These are phyloP conservation scores for Lactarius evosmus DNA, from an alignment of 768 basidiomycete species.

Conservation along the genomic window DNA sequence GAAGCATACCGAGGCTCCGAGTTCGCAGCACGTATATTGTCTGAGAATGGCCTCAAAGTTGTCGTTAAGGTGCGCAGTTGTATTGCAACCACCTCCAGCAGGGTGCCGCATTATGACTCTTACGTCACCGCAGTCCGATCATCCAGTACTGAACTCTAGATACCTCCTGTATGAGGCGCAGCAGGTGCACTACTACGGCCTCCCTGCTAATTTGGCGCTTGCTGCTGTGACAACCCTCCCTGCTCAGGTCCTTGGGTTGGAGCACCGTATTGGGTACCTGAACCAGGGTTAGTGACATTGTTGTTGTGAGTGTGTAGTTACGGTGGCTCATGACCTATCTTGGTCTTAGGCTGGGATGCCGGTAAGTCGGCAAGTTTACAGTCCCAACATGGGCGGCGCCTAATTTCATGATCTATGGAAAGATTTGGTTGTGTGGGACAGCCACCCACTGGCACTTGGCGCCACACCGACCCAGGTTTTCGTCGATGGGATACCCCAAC, in stretches of 20 bases:
- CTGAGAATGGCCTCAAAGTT: slow-evolving; percentile 54
- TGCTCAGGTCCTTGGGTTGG: slow-evolving; percentile 65
- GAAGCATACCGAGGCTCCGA: slow-evolving; percentile 64
- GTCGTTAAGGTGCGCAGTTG: slow-evolving; percentile 51
- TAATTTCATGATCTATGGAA: slow-evolving; percentile 64
- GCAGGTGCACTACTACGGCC: slow-evolving; percentile 69
- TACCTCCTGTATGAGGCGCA: slow-evolving; percentile 57
- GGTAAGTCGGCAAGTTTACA: slow-evolving; percentile 31
- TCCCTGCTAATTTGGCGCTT: slow-evolving; percentile 62
- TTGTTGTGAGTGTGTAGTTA: slow-evolving; percentile 41
- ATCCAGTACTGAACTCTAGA: slow-evolving; percentile 54
- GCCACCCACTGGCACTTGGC: slow-evolving; percentile 73
- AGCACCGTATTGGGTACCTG: slow-evolving; percentile 71
- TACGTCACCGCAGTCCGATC: slow-evolving; percentile 38
- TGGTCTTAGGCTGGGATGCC: slow-evolving; percentile 62
- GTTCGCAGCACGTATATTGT: slow-evolving; percentile 58
- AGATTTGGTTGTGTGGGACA: slow-evolving; percentile 62
- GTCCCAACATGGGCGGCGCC: slow-evolving; percentile 3
- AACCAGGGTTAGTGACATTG: slow-evolving; percentile 60
- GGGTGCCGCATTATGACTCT: neutral
- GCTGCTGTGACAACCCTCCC: slow-evolving; percentile 69
- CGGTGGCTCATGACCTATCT: neutral
- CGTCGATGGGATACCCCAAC: slow-evolving; percentile 81
- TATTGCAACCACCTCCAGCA: neutral
- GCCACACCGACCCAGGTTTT: slow-evolving; percentile 82